phyloP scores from a whole-genome alignment of 2,329 filamentous ascomycete genomes.

The Seiridium unicorne region DNA sequence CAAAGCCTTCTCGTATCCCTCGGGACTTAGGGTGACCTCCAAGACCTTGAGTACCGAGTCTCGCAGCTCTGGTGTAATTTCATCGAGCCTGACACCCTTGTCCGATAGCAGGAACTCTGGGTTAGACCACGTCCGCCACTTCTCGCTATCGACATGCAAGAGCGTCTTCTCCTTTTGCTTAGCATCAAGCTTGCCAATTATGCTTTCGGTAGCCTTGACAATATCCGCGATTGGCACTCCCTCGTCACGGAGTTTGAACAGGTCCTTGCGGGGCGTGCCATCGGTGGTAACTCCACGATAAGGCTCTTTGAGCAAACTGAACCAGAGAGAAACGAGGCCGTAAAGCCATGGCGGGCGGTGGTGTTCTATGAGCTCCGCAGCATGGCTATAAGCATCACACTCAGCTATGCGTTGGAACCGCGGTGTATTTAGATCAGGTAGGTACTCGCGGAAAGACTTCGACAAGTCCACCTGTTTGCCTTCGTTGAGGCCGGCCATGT shows the following conservation, averaged over 20 bases:
- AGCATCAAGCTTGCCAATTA: slow-evolving; percentile 45
- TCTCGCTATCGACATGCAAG: slow-evolving; percentile 66
- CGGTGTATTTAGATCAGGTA: slow-evolving; percentile 60
- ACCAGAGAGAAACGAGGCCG: slow-evolving; percentile 58
- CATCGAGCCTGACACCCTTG: slow-evolving; percentile 70
- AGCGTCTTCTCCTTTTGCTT: slow-evolving; percentile 46
- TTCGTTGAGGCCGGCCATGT: neutral
- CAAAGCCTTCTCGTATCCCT: slow-evolving; percentile 70
- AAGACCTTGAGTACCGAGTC: slow-evolving; percentile 55
- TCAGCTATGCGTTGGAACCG: slow-evolving; percentile 63
- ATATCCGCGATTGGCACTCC: slow-evolving; percentile 58
- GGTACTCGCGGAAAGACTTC: slow-evolving; percentile 50
- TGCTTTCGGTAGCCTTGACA: slow-evolving; percentile 44
- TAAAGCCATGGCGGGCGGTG: slow-evolving; percentile 67
- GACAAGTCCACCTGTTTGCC: neutral
- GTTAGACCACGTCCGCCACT: slow-evolving; percentile 72
- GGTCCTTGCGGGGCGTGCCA: slow-evolving; percentile 51
- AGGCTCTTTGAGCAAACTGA: slow-evolving; percentile 59
- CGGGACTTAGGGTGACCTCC: slow-evolving; percentile 58
- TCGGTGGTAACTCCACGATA: slow-evolving; percentile 70
- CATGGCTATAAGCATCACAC: slow-evolving; percentile 63
- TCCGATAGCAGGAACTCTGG: slow-evolving; percentile 70
- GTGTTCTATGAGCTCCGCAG: slow-evolving; percentile 55
- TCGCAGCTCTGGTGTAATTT: slow-evolving; percentile 41
- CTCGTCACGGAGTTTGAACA: slow-evolving; percentile 64